phyloP scores from a whole-genome alignment of 345 rosid genomes.

The Sapria himalayana region DNA sequence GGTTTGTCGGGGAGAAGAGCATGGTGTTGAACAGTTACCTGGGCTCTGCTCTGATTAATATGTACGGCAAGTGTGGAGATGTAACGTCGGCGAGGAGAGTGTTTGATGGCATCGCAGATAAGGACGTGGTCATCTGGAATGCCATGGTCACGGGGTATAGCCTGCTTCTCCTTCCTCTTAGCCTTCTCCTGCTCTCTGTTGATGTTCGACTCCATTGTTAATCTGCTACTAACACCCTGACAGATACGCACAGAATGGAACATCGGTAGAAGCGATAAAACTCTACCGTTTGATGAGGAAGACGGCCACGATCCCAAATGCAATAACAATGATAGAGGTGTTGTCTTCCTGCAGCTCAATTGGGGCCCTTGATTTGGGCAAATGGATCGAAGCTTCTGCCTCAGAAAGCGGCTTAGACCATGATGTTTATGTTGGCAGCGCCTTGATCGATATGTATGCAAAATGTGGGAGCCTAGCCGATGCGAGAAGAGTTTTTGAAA shows the following conservation, averaged over 20 bases:
- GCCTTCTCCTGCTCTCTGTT: neutral
- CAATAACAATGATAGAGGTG: conserved; percentile 33
- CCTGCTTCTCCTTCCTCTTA: conserved; percentile 1
- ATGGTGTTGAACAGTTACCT: conserved; percentile 29
- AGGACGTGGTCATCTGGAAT: conserved; percentile 65
- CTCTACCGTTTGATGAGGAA: conserved; percentile 36
- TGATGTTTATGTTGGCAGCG: conserved; percentile 48
- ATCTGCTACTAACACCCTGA: conserved; percentile 1
- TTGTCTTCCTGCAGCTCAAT: conserved; percentile 63
- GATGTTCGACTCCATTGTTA: conserved; percentile 1
- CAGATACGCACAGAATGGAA: conserved; percentile 76
- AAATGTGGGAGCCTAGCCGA: conserved; percentile 58
- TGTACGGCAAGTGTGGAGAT: conserved; percentile 78
- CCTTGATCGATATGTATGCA: conserved; percentile 74
- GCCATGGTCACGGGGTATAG: conserved; percentile 71
- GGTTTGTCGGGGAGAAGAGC: conserved; percentile 17
- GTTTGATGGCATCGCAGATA: conserved; percentile 37
- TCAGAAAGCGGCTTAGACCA: conserved; percentile 21
- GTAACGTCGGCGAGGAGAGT: conserved; percentile 42
- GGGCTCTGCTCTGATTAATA: conserved; percentile 52
- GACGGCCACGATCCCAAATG: conserved; percentile 22
- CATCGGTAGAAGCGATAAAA: conserved; percentile 41
- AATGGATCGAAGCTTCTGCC: conserved; percentile 32
- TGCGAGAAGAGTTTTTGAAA: conserved; percentile 48
- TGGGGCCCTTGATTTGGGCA: conserved; percentile 64